A percentile compares a stretch with the other conserved stretches of the same genome.
Evolutionary conservation across 1,284 basidiomycete species (phyloP).

Genomic region (Naganishia cerealis): DNA sequence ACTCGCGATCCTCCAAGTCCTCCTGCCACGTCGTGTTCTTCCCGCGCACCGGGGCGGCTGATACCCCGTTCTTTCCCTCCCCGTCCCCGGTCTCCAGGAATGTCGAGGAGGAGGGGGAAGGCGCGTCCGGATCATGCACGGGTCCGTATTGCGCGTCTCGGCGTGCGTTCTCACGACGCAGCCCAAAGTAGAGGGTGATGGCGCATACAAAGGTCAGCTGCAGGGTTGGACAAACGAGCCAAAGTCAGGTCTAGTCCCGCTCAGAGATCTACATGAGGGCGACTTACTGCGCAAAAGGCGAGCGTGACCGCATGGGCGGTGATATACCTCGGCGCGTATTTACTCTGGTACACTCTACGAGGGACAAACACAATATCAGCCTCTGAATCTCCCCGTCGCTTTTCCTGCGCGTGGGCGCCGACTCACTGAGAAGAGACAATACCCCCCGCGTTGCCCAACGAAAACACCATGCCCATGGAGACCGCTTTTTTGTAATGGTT

Average conservation of each 20-base stretch:
- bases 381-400: slow-evolving; percentile 41
- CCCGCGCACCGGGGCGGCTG: slow-evolving; percentile 69
- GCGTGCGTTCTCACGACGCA: slow-evolving; percentile 50
- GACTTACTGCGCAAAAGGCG: slow-evolving; percentile 49
- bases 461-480: slow-evolving; percentile 57
- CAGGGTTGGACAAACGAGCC: neutral
- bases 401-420: slow-evolving; percentile 42
- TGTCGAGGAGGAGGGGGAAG: slow-evolving; percentile 57
- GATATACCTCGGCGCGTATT: slow-evolving; percentile 39
- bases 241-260: neutral
- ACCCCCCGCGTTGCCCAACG: slow-evolving; percentile 56
- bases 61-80: slow-evolving; percentile 57
- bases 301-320: slow-evolving; percentile 52
- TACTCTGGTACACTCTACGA: slow-evolving; percentile 26
- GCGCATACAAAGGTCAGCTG: slow-evolving; percentile 45
- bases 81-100: slow-evolving; percentile 56
- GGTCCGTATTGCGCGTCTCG: slow-evolving; percentile 51
- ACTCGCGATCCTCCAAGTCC: slow-evolving; percentile 47
- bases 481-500: slow-evolving; percentile 47
- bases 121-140: slow-evolving; percentile 58
- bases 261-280: neutral
- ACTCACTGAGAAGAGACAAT: slow-evolving; percentile 54
- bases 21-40: slow-evolving; percentile 55
- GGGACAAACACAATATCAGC: neutral
- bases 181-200: slow-evolving; percentile 46